Evolutionary conservation across 2,329 filamentous ascomycete genomes (phyloP).

Genomic region (Penicillium occitanis): DNA sequence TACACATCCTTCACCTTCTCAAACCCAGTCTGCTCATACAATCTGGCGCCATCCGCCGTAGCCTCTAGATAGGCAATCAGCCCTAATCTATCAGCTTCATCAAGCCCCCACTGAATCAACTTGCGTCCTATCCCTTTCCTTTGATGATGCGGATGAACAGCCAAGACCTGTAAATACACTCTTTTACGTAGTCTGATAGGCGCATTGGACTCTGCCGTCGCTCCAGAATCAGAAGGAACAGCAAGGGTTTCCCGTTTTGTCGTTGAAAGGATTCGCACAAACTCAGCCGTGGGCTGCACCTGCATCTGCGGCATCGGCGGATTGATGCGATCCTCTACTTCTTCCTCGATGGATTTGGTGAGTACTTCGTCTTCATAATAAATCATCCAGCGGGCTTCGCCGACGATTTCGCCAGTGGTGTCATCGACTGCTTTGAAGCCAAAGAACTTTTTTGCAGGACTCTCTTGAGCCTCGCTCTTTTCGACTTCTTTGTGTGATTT

Average conservation of each 20-base stretch:
- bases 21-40: constrained; percentile 36
- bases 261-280: neutral
- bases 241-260: constrained; percentile 3
- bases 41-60: constrained; percentile 35
- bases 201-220: neutral
- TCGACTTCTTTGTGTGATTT: neutral
- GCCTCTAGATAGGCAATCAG: constrained; percentile 43
- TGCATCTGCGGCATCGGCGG: constrained; percentile 12
- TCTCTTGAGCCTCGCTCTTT: neutral
- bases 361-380: constrained; percentile 17
- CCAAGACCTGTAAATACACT: constrained; percentile 14
- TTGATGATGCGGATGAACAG: constrained; percentile 32
- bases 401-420: constrained; percentile 16
- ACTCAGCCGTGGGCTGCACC: neutral
- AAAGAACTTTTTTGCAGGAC: neutral
- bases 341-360: constrained; percentile 19
- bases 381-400: constrained; percentile 17
- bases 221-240: neutral
- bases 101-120: constrained; percentile 37
- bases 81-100: constrained; percentile 34
- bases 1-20: constrained; percentile 7
- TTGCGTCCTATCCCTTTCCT: constrained; percentile 37
- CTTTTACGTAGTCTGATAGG: constrained; percentile 14
- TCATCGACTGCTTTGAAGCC: constrained; percentile 20
- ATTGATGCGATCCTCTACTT: neutral